Percentiles rank a stretch among this genome's conserved stretches.
These are phyloP conservation scores for Ascochyta clinopodiicola DNA, from an alignment of 2,329 filamentous ascomycete genomes.

Conservation along the genomic window DNA sequence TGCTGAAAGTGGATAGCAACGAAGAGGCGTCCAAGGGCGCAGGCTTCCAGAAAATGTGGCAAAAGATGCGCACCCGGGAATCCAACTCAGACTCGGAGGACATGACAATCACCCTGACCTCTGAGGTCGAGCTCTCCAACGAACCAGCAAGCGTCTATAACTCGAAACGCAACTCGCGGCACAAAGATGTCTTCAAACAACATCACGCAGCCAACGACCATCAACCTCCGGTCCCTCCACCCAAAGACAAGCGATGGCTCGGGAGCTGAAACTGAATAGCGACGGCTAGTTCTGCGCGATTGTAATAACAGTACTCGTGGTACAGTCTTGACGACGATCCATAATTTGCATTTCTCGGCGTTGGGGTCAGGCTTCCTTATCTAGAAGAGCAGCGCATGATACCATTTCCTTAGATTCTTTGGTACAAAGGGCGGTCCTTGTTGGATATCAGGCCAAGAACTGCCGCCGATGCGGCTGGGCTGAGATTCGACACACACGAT, in stretches of 20 bases:
- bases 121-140: slow-evolving; percentile 25
- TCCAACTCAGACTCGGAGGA: slow-evolving; percentile 9
- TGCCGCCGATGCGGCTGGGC: neutral
- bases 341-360: slow-evolving; percentile 14
- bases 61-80: slow-evolving; percentile 16
- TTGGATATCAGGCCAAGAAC: neutral
- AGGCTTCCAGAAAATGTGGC: slow-evolving; percentile 16
- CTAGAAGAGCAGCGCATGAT: slow-evolving; percentile 4
- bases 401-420: slow-evolving; percentile 3
- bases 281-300: neutral
- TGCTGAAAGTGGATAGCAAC: neutral
- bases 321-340: neutral
- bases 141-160: slow-evolving; percentile 13
- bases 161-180: slow-evolving; percentile 2
- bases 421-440: neutral
- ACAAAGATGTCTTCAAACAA: neutral
- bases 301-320: neutral
- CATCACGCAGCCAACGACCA: slow-evolving; percentile 6
- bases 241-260: neutral
- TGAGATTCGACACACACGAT: neutral
- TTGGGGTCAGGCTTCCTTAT: slow-evolving; percentile 1
- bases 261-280: no score
- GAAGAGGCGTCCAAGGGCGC: neutral
- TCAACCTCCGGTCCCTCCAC: neutral
- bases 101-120: slow-evolving; percentile 31